Evolutionary conservation across 108 stramenopile genomes (phyloP), one percentile per base, ranked within the genome.

Genomic region (Pseudonitzschia multiseries): DNA sequence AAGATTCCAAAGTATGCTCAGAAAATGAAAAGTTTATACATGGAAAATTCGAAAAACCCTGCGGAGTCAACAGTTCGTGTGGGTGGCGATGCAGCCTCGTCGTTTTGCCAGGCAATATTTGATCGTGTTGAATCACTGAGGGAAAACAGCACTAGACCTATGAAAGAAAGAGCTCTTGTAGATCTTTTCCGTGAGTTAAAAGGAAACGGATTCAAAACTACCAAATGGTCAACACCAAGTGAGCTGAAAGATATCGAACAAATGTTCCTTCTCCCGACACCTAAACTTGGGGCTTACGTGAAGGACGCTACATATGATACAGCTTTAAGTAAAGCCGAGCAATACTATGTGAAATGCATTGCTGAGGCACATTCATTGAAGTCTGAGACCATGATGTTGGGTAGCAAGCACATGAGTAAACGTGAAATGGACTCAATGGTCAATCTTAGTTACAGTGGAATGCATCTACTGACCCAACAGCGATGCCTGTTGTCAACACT

Each of bases 111-210:
- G 44, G 77, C 87, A 42, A 89, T 98, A 28, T 95, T 99, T 44
- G 85, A 81, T 4, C 87, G 98, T 20, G 96, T 98, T 28, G 74
- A 87, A 12, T 57, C 74, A 24, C 81, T 99, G 66, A 77, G 96
- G 31, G 65, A 56, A 10, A 93, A 96, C 36, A 79, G 86, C 2
- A 86, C 94, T 5, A 91, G 94, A 69, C 86, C 82, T 42, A 89
- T 96, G 82, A 99, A 99, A 77, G 90, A 96, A 65, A 74, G 96
- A 31, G 99, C 97, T 29, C 77, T 99, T 2, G 74, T 90, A 0
- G 97, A 98, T 64, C 78, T 97, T 27, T 86, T 98, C 40, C 92
- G 89, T 26, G 89, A 79, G 31, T 81, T 99, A 68, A 92, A 86
- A 76, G 67, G 72, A 28, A 78, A 91, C 56, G 94, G 91, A 18